Base-by-base conservation (phyloP, 305 asterid species). In the Nicotiana rustica region DNA sequence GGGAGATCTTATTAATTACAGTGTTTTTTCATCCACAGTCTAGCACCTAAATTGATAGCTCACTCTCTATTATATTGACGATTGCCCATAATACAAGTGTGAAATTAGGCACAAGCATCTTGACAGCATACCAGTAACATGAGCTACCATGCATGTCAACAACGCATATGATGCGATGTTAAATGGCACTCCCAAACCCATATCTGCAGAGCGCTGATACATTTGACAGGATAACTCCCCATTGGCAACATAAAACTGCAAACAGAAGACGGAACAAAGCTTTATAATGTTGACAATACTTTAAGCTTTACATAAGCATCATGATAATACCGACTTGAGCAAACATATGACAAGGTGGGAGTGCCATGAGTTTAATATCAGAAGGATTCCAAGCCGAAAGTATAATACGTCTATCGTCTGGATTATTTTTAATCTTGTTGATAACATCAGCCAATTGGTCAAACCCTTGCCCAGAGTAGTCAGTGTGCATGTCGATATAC, bases 171-270 rank as follows among this genome's bases (percentile, higher is more conserved):
- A 94, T 47, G 98, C 99, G 59, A 96, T 93, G 83, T 95, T 95
- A 84, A 96, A 96, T 10, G 99, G 99, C 89, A 96, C 97, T 38
- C 98, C 99, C 52, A 94, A 97, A 83, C 98, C 98, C 98, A 96
- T 93, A 83, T 96, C 98, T 77, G 99, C 98, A 59, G 99, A 96
- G 2, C 95, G 95, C 86, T 96, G 99, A 85, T 96, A 94, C 98
- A 93, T 94, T 92, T 95, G 99, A 87, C 99, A 96, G n/a, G 98
- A 96, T 81, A 96, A 90, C 89, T 96, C 99, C 9, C 98, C 98
- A 60, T 91, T 87, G 87, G 94, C 94, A 10, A 96, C 96, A 80
- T 94, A 96, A 92, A 96, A 96, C 99, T 96, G 92, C 91, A 87
- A 82, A 60, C 79, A 73, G 62, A 73, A 82, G 78, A 55, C 61